A percentile compares a stretch with the other conserved stretches of the same genome.
Conservation (phyloP, 768 basidiomycete species). For the Gloeophyllum trabeum region DNA sequence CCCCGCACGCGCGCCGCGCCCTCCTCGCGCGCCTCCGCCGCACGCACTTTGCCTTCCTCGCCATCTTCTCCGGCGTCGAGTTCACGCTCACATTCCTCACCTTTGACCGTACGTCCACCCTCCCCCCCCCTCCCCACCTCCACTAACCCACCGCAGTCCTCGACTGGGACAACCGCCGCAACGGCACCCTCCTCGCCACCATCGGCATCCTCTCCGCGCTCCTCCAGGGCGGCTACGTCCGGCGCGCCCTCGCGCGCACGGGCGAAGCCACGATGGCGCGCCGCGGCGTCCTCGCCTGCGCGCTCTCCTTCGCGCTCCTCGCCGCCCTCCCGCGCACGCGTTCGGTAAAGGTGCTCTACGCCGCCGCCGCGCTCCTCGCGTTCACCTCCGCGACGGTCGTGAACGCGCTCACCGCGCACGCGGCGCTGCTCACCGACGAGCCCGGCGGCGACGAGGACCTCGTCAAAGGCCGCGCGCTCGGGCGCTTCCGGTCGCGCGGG, state of each 20-base stretch:
- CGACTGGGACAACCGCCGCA: slow-evolving; percentile 84
- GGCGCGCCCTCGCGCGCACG: slow-evolving; percentile 60
- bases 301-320: slow-evolving; percentile 58
- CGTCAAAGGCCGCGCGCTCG: slow-evolving; percentile 76
- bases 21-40: slow-evolving; percentile 48
- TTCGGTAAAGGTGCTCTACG: slow-evolving; percentile 40
- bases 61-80: slow-evolving; percentile 90
- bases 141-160: slow-evolving; percentile 40
- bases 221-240: slow-evolving; percentile 91
- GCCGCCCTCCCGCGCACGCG: slow-evolving; percentile 55
- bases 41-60: slow-evolving; percentile 79
- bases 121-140: slow-evolving; percentile 2
- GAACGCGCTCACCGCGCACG: slow-evolving; percentile 83
- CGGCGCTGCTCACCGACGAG: slow-evolving; percentile 86
- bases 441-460: slow-evolving; percentile 46
- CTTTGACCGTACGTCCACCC: slow-evolving; percentile 59
- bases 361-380: slow-evolving; percentile 76
- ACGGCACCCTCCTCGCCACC: slow-evolving; percentile 72
- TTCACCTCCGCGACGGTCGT: slow-evolving; percentile 96
- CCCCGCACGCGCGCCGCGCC: too few species aligned
- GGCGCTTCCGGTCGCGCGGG: slow-evolving; percentile 83
- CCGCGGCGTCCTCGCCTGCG: slow-evolving; percentile 67
- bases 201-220: slow-evolving; percentile 88
- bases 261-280: slow-evolving; percentile 81
- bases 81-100: slow-evolving; percentile 95